phyloP scores from a whole-genome alignment of 371 early-diverging fungal genomes.

The Mortierella sp. region DNA sequence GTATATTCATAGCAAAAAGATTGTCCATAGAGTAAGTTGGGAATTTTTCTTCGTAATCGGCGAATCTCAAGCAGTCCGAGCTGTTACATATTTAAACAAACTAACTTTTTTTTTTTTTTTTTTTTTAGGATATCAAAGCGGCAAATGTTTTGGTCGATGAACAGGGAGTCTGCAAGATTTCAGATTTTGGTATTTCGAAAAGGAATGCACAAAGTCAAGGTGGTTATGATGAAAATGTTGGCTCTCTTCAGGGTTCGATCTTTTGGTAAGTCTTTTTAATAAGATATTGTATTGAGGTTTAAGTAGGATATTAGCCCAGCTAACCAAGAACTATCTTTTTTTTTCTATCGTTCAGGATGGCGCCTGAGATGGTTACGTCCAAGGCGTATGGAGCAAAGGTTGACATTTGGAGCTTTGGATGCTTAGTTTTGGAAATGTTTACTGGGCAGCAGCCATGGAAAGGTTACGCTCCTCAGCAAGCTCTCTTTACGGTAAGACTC shows the following conservation, averaged over 20 bases:
- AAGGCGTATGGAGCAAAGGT: constrained; percentile 84
- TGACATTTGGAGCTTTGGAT: constrained; percentile 88
- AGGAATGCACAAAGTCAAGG: constrained; percentile 69
- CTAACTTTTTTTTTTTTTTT: background rate
- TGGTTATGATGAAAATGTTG: constrained; percentile 47
- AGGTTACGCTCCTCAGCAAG: constrained; percentile 73
- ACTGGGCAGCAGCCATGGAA: constrained; percentile 92
- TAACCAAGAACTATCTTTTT: background rate
- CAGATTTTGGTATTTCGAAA: constrained; percentile 98
- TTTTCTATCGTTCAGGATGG: constrained; percentile 80
- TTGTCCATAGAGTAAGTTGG: constrained; percentile 86
- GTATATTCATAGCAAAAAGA: constrained; percentile 92
- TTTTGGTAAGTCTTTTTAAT: constrained; percentile 72
- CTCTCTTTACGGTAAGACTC: constrained; percentile 73
- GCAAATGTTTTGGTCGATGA: constrained; percentile 92
- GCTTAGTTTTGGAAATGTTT: constrained; percentile 91
- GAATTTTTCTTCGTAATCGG: background rate
- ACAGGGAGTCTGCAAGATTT: constrained; percentile 93
- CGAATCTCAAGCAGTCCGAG: background rate
- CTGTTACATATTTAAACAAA: no score
- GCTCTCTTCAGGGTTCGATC: constrained; percentile 74
- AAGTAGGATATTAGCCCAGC: background rate
- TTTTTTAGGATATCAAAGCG: constrained; percentile 89
- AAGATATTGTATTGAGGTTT: background rate
- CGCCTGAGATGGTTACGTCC: constrained; percentile 92